Evolutionary conservation across 768 basidiomycete species (phyloP), one percentile per base, ranked within the genome.

Genomic region (Symmetrospora coprosmae): DNA sequence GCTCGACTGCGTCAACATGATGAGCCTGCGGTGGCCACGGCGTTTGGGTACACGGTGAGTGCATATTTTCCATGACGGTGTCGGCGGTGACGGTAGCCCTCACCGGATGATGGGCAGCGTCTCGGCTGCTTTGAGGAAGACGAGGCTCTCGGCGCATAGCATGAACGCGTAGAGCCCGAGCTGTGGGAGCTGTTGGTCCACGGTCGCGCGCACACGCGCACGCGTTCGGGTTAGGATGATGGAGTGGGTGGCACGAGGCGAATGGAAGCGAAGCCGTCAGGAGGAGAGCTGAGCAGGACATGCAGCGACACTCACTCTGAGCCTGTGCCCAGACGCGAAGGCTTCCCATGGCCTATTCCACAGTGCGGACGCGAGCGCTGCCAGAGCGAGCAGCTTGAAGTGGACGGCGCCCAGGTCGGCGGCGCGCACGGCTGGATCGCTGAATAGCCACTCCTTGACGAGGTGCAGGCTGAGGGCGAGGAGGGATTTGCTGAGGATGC

Each of bases 391-490:
- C 27, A 67, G 28, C 0, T 46, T 51, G 5, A 38, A 56, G 23
- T 51, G 63, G 14, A 59, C 60, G 2, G 43, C 59, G 0, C 13
- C 50, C 1, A 62, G 45, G 1, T 33, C 48, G 16, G 60, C n/a
- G 11, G 62, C 60, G 19, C 51, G 60, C 6, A 56, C 4, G 3
- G 50, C 55, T 59, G 53, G 52, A 4, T 28, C 39, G 8, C 50
- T 50, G 23, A 70, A 25, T 16, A 69, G 41, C 69, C 69, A 70
- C 41, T 66, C 64, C 34, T 63, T 64, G 16, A 58, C 27, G 17
- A 65, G 60, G 55, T 65, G 64, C 25, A 67, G 52, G 4, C 67
- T 30, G 25, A 69, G 59, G 4, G 66, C 66, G 43, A 66, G 49
- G 38, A 68, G 58, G n/a, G 66, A 62, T 27, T 68, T 69, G 13